Conservation (phyloP, 139 green algal genomes). For the Nannochloris sp. region DNA sequence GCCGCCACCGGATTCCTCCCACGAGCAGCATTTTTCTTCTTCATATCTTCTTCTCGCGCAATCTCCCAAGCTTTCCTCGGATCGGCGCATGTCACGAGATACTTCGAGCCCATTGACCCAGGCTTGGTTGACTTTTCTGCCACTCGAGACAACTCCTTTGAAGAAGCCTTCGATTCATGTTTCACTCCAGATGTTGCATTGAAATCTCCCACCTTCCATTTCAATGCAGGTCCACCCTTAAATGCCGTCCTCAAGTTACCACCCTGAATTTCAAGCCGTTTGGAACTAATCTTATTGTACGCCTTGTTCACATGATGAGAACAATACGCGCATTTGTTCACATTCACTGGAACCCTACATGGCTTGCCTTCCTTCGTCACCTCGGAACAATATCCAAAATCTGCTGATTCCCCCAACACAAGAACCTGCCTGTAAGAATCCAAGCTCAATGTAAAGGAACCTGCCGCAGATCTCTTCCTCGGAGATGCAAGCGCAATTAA, state of each 20-base stretch:
- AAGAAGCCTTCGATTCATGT: not conserved
- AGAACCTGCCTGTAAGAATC: conserved; percentile 26
- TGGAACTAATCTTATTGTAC: conserved; percentile 23
- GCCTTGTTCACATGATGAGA: conserved; percentile 33
- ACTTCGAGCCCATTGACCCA: conserved; percentile 18
- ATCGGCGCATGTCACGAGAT: conserved; percentile 22
- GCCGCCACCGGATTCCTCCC: not conserved
- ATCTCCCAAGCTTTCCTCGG: not conserved
- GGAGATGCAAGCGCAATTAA: conserved; percentile 27
- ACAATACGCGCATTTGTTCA: conserved; percentile 33
- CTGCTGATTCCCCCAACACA: conserved; percentile 29
- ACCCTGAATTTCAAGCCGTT: conserved; percentile 21
- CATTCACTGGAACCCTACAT: conserved; percentile 40
- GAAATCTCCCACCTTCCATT: conserved; percentile 17
- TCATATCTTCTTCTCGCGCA: conserved; percentile 1
- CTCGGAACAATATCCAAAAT: conserved; percentile 44
- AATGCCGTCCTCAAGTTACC: conserved; percentile 26
- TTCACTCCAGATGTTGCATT: not conserved
- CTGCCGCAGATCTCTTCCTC: not conserved
- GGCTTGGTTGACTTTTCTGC: not conserved
- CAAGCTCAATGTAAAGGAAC: conserved; percentile 25
- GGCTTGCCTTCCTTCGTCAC: conserved; percentile 30
- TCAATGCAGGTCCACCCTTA: conserved; percentile 10
- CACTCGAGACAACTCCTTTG: conserved; percentile 7
- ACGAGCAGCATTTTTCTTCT: not conserved